Percentiles rank a stretch among this genome's conserved stretches.
phyloP scores from a whole-genome alignment of 371 early-diverging fungal genomes.

The Rozella allomycis region DNA sequence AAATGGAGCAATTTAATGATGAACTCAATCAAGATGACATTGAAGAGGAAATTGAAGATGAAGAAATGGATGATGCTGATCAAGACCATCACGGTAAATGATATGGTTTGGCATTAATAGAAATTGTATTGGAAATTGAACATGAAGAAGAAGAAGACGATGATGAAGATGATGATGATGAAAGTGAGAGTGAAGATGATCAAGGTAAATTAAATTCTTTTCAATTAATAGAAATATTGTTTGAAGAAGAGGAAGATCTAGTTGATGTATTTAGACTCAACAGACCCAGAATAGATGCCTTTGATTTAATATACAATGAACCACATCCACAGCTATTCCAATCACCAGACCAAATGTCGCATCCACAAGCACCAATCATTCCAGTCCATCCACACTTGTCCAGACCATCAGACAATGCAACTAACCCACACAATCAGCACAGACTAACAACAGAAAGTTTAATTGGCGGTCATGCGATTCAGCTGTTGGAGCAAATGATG shows the following conservation, averaged over 20 bases:
- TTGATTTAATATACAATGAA: too few species aligned
- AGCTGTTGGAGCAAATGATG: constrained; percentile 40
- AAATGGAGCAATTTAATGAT: constrained; percentile 1
- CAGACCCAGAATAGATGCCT: not conserved
- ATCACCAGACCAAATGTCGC: too few species aligned
- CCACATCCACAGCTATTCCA: too few species aligned
- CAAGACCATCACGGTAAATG: constrained; percentile 9
- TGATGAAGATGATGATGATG: constrained; percentile 14
- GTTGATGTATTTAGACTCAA: not conserved
- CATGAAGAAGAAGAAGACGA: constrained; percentile 8
- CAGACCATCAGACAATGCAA: too few species aligned
- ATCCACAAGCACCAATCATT: too few species aligned
- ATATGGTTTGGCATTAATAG: not conserved
- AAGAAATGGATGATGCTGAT: constrained; percentile 2
- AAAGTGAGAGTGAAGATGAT: constrained; percentile 15
- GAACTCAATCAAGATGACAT: constrained; percentile 1
- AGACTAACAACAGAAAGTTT: constrained; percentile 45
- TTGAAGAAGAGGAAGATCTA: constrained; percentile 18
- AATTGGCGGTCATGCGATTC: constrained; percentile 39
- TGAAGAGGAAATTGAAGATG: constrained; percentile 1
- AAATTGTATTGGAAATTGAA: constrained; percentile 9
- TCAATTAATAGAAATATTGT: too few species aligned
- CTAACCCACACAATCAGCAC: constrained; percentile 17
- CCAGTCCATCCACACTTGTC: too few species aligned
- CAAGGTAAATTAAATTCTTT: constrained; percentile 24